Evolutionary conservation across 805 yeast species (phyloP), one percentile per base, ranked within the genome.

Genomic region (Saccharomyces eubayanus): DNA sequence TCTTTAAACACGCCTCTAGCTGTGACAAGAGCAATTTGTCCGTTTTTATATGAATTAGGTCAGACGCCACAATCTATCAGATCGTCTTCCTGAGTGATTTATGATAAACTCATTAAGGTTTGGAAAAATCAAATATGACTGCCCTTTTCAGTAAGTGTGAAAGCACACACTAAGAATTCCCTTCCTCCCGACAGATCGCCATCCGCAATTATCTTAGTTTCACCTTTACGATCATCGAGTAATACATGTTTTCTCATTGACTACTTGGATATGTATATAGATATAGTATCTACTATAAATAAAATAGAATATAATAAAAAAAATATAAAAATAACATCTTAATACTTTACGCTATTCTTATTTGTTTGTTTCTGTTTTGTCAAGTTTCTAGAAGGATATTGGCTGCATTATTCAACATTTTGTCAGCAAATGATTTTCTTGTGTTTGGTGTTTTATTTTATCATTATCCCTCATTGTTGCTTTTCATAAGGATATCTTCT

Each of bases 1-100:
- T 91, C 98, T 59, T 90, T 79, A 72, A 80, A 94, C 1, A 90
- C 83, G 14, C 95, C 84, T 54, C 95, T 80, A 0, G 99, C 97
- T 5, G 97, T 84, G 5, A 94, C 96, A 46, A 92, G 74, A 55
- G 94, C 91, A 36, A 94, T 91, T 1, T 89, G 80, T 60, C 98
- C 79, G 48, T 96, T 94, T 71, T 89, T 89, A 70, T 89, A 92
- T 2, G 96, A 87, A 59, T 85, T 85, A 1, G 98, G 97, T 59
- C 94, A 80, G 46, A 89, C 75, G 28, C 86, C 89, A 40, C 95
- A 78, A 46, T 83, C 83, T 48, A 94, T 89, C 62, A 94, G 73
- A 62, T 88, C 92, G 72, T 80, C 80, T 67, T 92, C 92, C 66
- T 90, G 95, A 16, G 80, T 86, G 88, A 10, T 80, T 76, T 48